A percentile compares a stretch with the other conserved stretches of the same genome.
phyloP scores from a whole-genome alignment of 306 rosid genomes.

The Betula pendula region DNA sequence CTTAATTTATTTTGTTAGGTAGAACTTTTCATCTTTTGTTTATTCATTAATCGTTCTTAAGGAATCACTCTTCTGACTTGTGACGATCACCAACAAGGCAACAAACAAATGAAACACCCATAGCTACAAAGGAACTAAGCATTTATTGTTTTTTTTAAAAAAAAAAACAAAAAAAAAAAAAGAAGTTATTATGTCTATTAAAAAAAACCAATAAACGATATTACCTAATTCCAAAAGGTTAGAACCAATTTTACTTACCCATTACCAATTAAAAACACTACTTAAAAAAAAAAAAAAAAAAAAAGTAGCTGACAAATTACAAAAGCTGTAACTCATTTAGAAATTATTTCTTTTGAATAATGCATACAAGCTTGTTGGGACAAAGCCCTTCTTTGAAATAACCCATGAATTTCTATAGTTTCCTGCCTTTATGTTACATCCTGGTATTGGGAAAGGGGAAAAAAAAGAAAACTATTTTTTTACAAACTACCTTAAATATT shows the following conservation, averaged over 20 bases:
- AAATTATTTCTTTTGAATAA: neutral
- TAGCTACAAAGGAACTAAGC: neutral
- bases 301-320: neutral
- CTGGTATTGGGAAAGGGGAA: neutral
- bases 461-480: neutral
- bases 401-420: too few relatives aligned
- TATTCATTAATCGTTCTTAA: neutral
- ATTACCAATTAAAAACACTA: too few relatives aligned
- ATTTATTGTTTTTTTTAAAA: too few relatives aligned
- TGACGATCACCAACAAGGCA: neutral
- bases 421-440: neutral
- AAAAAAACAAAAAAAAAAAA: too few relatives aligned
- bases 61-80: too few relatives aligned
- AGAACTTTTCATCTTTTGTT: neutral
- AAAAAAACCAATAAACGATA: neutral
- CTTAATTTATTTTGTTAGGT: too few relatives aligned
- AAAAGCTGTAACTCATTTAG: neutral
- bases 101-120: neutral
- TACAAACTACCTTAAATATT: constrained; percentile 11
- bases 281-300: too few relatives aligned
- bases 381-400: neutral
- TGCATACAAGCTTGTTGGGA: neutral
- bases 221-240: too few relatives aligned
- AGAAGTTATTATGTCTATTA: neutral
- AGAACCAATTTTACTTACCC: too few relatives aligned